A percentile compares a stretch with the other conserved stretches of the same genome.
Conservation (phyloP, 306 rosid genomes). For the Astragalus glycyphyllos region DNA sequence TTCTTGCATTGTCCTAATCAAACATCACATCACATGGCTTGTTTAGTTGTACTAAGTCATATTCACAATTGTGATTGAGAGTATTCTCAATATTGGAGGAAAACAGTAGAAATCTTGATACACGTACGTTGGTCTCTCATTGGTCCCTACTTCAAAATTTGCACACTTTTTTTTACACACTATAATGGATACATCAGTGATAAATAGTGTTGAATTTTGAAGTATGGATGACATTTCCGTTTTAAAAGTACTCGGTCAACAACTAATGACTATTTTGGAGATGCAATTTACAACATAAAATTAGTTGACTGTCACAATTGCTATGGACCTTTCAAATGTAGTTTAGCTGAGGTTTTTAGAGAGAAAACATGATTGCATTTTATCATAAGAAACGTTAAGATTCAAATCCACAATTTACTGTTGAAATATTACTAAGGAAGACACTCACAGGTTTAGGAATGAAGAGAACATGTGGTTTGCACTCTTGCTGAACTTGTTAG, state of each 20-base stretch:
- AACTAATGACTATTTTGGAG: neutral
- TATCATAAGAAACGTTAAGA: neutral
- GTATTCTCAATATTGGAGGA: neutral
- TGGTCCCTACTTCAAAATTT: neutral
- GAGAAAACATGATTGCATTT: no score
- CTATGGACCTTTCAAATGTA: neutral
- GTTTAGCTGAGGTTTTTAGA: neutral
- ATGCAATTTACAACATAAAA: neutral
- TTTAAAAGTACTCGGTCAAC: no score
- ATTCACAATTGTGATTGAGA: neutral
- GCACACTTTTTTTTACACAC: neutral
- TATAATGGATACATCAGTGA: neutral
- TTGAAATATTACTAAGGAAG: no score
- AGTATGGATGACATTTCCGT: neutral
- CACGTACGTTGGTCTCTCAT: constrained; percentile 5
- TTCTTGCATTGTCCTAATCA: constrained; percentile 22
- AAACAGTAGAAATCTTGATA: constrained; percentile 1
- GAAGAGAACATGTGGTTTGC: neutral
- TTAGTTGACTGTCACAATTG: neutral
- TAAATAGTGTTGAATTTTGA: neutral
- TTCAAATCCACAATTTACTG: neutral
- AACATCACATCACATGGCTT: constrained; percentile 24
- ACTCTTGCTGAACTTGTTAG: neutral
- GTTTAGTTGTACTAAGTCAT: neutral
- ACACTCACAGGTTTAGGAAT: no score